phyloP scores from a whole-genome alignment of 2,329 filamentous ascomycete species.

The Pyricularia sp. region DNA sequence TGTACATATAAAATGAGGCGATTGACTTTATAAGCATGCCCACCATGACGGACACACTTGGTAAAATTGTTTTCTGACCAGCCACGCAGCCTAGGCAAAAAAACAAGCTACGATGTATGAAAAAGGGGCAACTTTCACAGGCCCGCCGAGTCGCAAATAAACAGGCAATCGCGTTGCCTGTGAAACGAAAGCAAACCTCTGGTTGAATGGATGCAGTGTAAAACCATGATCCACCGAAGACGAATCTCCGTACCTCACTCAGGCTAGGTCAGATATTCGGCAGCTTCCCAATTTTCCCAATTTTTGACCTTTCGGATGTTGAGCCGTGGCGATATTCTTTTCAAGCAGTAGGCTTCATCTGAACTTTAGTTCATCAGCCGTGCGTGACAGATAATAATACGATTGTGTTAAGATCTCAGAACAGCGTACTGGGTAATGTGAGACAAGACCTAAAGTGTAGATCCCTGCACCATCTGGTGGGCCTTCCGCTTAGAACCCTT shows the following conservation, averaged over 20 bases:
- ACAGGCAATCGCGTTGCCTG: background rate
- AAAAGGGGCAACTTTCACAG: background rate
- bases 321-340: background rate
- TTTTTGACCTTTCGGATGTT: background rate
- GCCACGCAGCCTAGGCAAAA: background rate
- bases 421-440: background rate
- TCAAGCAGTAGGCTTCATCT: background rate
- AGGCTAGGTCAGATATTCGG: background rate
- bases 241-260: background rate
- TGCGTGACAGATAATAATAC: background rate
- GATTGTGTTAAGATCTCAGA: background rate
- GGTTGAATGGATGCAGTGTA: background rate
- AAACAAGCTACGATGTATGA: background rate
- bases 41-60: background rate
- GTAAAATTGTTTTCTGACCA: background rate
- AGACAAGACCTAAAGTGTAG: background rate
- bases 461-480: background rate
- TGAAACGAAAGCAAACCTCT: background rate
- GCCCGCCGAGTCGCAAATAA: background rate
- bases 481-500: background rate
- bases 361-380: background rate
- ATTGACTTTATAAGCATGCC: background rate
- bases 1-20: background rate
- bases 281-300: background rate
- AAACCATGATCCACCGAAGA: background rate